Percentiles rank a stretch among this genome's conserved stretches.
Evolutionary conservation across 2,329 filamentous ascomycete genomes (phyloP).

Genomic region (Coleophoma eucalyptorum): DNA sequence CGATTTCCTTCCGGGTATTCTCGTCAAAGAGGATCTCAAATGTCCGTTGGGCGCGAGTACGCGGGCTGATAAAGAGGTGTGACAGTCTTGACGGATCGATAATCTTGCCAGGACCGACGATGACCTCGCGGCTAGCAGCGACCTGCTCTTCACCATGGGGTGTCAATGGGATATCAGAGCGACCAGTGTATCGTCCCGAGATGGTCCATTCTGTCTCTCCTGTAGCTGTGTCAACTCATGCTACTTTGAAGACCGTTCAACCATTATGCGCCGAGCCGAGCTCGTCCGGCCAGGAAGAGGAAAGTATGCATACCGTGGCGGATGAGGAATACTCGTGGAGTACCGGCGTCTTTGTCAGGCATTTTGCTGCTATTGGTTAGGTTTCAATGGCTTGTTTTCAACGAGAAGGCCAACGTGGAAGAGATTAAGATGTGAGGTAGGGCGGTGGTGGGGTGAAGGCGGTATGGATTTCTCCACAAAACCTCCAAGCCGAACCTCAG

Average conservation of each 20-base stretch:
- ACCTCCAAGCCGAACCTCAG: no score
- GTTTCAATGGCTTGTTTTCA: neutral
- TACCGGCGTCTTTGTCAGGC: slow-evolving; percentile 30
- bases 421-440: no score
- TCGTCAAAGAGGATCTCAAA: slow-evolving; percentile 39
- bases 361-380: slow-evolving; percentile 14
- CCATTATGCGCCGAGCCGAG: no score
- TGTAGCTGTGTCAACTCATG: slow-evolving; percentile 3
- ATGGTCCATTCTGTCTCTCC: slow-evolving; percentile 45
- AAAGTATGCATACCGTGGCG: slow-evolving; percentile 29
- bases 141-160: slow-evolving; percentile 38
- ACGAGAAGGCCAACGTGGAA: no score
- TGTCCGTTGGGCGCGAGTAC: slow-evolving; percentile 40
- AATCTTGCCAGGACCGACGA: slow-evolving; percentile 42
- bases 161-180: slow-evolving; percentile 36
- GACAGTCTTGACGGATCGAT: slow-evolving; percentile 42
- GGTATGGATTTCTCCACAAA: no score
- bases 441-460: no score
- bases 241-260: no score
- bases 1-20: slow-evolving; percentile 12
- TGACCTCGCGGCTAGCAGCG: slow-evolving; percentile 30
- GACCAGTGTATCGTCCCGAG: slow-evolving; percentile 40
- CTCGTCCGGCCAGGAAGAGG: no score
- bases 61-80: slow-evolving; percentile 41
- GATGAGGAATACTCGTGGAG: slow-evolving; percentile 34